Conservation (phyloP, 2,329 filamentous ascomycete species). For the Zymoseptoria crescenta region DNA sequence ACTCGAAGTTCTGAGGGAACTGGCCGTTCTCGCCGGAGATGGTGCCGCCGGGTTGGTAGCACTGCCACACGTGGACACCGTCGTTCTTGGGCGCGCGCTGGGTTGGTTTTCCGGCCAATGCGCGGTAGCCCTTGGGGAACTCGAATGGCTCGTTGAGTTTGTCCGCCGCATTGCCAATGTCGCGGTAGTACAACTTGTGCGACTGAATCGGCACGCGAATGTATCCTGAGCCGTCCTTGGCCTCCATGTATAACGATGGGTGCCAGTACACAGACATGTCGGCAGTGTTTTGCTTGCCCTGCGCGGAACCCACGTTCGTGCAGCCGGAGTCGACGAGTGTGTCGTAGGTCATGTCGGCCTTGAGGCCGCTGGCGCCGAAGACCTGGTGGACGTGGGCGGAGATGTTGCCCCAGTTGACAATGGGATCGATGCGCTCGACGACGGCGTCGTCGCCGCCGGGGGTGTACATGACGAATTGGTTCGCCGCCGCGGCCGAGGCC, state of each 20-base stretch:
- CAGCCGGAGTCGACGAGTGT: constrained; percentile 53
- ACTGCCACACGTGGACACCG: constrained; percentile 44
- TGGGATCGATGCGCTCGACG: constrained; percentile 57
- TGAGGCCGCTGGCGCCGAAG: constrained; percentile 61
- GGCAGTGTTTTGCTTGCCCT: constrained; percentile 36
- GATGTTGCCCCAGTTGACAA: constrained; percentile 52
- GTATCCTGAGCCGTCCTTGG: constrained; percentile 55
- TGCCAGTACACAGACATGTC: constrained; percentile 75
- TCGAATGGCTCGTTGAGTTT: constrained; percentile 59
- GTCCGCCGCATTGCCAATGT: constrained; percentile 34
- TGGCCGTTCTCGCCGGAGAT: constrained; percentile 41
- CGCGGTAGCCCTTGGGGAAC: constrained; percentile 64
- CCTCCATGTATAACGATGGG: constrained; percentile 60
- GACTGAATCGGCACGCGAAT: constrained; percentile 52
- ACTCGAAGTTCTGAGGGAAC: constrained; percentile 56
- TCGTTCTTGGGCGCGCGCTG: constrained; percentile 49
- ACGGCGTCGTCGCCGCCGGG: constrained; percentile 31
- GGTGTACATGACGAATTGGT: constrained; percentile 25
- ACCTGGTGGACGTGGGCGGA: constrained; percentile 61
- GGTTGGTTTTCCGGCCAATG: constrained; percentile 57
- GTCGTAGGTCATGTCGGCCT: constrained; percentile 52
- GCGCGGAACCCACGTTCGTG: constrained; percentile 21
- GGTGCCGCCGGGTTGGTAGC: constrained; percentile 44
- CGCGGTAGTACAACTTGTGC: constrained; percentile 66
- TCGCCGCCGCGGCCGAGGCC: constrained; percentile 9